Evolutionary conservation across 2,329 filamentous ascomycete genomes (phyloP).

Genomic region (Colletotrichum coccodes): DNA sequence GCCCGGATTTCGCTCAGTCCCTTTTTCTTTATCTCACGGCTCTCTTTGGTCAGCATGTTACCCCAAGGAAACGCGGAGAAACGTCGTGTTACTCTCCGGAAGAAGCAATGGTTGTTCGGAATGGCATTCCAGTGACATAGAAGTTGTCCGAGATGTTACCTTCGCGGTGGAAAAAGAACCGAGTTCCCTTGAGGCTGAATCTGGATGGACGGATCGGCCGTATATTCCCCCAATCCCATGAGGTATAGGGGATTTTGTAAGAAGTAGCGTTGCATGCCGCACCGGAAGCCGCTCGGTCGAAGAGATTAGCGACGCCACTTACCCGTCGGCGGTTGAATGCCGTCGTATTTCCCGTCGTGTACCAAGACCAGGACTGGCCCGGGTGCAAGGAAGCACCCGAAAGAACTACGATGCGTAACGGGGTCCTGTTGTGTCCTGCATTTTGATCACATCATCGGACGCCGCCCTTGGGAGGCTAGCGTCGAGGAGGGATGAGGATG

Average conservation of each 20-base stretch:
- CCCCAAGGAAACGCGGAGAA: no score
- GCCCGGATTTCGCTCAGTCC: no score
- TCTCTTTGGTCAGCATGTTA: no score
- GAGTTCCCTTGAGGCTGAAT: neutral
- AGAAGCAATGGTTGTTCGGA: no score
- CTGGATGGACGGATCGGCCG: neutral
- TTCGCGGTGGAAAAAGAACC: no score
- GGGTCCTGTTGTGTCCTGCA: neutral
- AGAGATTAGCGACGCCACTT: neutral
- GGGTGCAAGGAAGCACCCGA: conserved; percentile 10
- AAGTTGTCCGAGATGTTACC: no score
- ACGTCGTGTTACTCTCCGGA: no score
- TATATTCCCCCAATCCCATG: neutral
- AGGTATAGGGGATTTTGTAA: neutral
- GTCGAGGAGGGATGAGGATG: neutral
- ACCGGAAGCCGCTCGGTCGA: conserved; percentile 20
- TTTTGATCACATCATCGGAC: neutral
- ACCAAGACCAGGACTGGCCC: neutral
- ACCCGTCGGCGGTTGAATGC: neutral
- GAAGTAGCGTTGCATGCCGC: neutral
- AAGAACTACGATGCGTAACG: neutral
- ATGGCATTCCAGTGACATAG: no score
- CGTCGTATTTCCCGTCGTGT: neutral
- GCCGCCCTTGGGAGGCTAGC: neutral
- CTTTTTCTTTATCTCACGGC: no score